Conservation (phyloP, 78 protist species). For the Cavenderia fasciculata region DNA sequence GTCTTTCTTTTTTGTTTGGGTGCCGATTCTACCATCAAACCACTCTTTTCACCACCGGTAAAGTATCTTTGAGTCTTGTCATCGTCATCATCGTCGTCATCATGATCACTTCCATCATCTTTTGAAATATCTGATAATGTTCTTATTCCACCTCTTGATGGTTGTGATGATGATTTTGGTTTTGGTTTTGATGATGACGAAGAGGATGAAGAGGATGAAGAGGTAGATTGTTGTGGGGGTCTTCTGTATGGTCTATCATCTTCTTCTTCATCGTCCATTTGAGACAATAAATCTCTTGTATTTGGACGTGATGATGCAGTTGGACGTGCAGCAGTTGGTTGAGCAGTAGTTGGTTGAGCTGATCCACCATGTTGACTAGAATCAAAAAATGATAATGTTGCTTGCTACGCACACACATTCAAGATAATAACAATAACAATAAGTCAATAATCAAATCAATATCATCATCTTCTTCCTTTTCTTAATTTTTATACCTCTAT, state of each 20-base stretch:
- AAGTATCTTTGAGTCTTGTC: slow-evolving; percentile 67
- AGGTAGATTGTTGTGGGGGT: neutral
- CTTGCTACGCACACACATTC: neutral
- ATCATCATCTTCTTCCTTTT: neutral
- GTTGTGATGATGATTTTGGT: neutral
- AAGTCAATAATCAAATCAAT: neutral
- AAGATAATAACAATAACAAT: neutral
- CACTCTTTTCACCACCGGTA: slow-evolving; percentile 81
- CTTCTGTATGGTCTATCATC: slow-evolving; percentile 3
- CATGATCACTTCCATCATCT: slow-evolving; percentile 35
- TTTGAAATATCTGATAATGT: slow-evolving; percentile 34
- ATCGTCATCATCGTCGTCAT: slow-evolving; percentile 68
- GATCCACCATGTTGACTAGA: neutral
- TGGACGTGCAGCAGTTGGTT: neutral
- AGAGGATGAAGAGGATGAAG: neutral
- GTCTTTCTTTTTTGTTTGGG: slow-evolving; percentile 29
- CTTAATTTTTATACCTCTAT: slow-evolving; percentile 31
- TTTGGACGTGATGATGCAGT: slow-evolving; percentile 2
- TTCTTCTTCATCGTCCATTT: neutral
- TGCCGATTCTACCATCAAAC: slow-evolving; percentile 51
- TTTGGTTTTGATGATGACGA: neutral
- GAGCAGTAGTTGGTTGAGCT: neutral
- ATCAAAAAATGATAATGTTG: slow-evolving; percentile 24
- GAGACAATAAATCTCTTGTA: neutral
- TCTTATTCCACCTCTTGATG: slow-evolving; percentile 25